A percentile compares a stretch with the other conserved stretches of the same genome.
Conservation (phyloP, 2,329 filamentous ascomycete genomes). For the Penicillium sp. region DNA sequence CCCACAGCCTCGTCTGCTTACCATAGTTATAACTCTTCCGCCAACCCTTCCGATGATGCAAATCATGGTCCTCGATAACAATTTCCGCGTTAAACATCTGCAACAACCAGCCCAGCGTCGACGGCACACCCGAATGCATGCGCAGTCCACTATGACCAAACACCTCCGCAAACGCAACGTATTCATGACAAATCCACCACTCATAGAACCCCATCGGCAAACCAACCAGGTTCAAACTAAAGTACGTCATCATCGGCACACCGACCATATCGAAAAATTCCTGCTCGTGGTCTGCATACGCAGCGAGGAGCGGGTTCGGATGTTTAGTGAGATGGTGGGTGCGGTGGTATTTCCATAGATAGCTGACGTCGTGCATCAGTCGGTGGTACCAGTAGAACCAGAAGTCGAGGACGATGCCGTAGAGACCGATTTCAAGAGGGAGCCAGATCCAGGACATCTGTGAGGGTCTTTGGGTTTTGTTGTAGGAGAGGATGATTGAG, state of each 20-base stretch:
- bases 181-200: constrained; percentile 50
- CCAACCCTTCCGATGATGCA: constrained; percentile 44
- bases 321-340: constrained; percentile 51
- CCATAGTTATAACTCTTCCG: constrained; percentile 40
- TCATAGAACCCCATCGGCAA: constrained; percentile 51
- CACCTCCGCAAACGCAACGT: constrained; percentile 41
- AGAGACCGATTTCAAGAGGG: constrained; percentile 33
- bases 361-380: constrained; percentile 44
- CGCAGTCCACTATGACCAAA: constrained; percentile 29
- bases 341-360: constrained; percentile 47
- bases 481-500: constrained; percentile 35
- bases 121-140: constrained; percentile 39
- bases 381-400: constrained; percentile 34
- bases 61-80: constrained; percentile 47
- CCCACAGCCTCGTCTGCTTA: constrained; percentile 40
- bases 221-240: constrained; percentile 37
- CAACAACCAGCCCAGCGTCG: constrained; percentile 39
- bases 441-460: constrained; percentile 38
- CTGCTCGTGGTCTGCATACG: constrained; percentile 47
- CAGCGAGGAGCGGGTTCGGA: constrained; percentile 44
- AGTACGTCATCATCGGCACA: constrained; percentile 43
- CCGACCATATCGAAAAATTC: constrained; percentile 47
- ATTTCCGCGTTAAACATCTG: constrained; percentile 39
- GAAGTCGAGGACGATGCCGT: constrained; percentile 28
- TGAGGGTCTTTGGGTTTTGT: constrained; percentile 23